Evolutionary conservation across 306 rosid genomes (phyloP).

Genomic region (Alnus glutinosa): DNA sequence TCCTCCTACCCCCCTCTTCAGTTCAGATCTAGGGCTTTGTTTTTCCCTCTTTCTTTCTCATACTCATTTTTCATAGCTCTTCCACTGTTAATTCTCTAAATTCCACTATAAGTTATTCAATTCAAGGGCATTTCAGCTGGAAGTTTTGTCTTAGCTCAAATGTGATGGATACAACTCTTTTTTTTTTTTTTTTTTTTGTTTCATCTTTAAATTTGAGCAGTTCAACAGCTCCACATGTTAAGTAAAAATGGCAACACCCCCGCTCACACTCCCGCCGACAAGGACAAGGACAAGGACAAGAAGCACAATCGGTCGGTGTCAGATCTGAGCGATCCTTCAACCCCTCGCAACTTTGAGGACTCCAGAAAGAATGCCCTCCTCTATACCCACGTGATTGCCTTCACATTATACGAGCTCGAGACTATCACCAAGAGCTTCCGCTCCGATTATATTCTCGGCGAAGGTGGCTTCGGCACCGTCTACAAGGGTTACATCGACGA

Average conservation of each 20-base stretch:
- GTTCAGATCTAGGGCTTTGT: slow-evolving; percentile 55
- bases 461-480: slow-evolving; percentile 98
- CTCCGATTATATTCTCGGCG: slow-evolving; percentile 87
- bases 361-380: slow-evolving; percentile 71
- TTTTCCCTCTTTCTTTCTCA: neutral
- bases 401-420: slow-evolving; percentile 89
- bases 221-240: slow-evolving; percentile 68
- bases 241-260: slow-evolving; percentile 25
- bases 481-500: slow-evolving; percentile 98
- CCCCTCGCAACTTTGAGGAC: slow-evolving; percentile 74
- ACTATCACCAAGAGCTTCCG: slow-evolving; percentile 97
- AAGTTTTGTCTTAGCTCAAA: neutral
- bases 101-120: neutral
- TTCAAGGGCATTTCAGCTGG: neutral
- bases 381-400: slow-evolving; percentile 86
- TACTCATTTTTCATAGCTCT: neutral
- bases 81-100: neutral
- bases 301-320: slow-evolving; percentile 65
- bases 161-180: neutral
- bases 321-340: slow-evolving; percentile 97
- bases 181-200: neutral
- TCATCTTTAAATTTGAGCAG: slow-evolving; percentile 37
- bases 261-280: slow-evolving; percentile 22
- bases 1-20: neutral
- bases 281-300: slow-evolving; percentile 40